phyloP scores from a whole-genome alignment of 306 rosid genomes.

The Abrus precatorius region DNA sequence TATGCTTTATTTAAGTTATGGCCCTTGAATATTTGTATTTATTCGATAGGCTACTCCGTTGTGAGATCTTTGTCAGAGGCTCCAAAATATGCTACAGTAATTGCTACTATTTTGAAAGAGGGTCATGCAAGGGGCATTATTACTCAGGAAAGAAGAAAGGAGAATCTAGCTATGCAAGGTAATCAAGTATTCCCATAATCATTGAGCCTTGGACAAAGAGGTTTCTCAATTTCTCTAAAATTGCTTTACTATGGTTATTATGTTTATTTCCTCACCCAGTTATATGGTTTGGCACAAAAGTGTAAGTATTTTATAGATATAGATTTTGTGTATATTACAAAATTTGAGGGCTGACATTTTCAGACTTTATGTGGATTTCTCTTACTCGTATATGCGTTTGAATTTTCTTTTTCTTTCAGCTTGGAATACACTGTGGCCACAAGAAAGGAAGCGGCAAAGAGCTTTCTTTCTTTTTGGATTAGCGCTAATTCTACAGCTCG shows the following conservation, averaged over 20 bases:
- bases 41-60: conserved; percentile 85
- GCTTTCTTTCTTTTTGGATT: conserved; percentile 96
- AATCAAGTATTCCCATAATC: conserved; percentile 38
- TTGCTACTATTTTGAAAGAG: conserved; percentile 82
- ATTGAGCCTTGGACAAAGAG: conserved; percentile 30
- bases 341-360: conserved; percentile 7
- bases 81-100: conserved; percentile 89
- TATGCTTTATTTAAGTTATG: conserved; percentile 34
- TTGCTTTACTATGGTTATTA: conserved; percentile 10
- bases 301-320: conserved; percentile 20
- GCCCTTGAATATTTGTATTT: conserved; percentile 31
- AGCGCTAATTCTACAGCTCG: conserved; percentile 86
- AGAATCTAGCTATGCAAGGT: conserved; percentile 87
- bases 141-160: conserved; percentile 52
- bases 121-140: conserved; percentile 50
- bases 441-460: conserved; percentile 95
- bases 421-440: conserved; percentile 97
- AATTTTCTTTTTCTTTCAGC: conserved; percentile 59
- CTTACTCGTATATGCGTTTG: conserved; percentile 14
- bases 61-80: conserved; percentile 99
- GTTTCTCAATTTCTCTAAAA: neutral
- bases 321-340: conserved; percentile 26
- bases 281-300: neutral
- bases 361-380: conserved; percentile 14
- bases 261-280: conserved; percentile 11